Evolutionary conservation across 768 basidiomycete species (phyloP), one percentile per base, ranked within the genome.

Genomic region (Clathrus columnatus): DNA sequence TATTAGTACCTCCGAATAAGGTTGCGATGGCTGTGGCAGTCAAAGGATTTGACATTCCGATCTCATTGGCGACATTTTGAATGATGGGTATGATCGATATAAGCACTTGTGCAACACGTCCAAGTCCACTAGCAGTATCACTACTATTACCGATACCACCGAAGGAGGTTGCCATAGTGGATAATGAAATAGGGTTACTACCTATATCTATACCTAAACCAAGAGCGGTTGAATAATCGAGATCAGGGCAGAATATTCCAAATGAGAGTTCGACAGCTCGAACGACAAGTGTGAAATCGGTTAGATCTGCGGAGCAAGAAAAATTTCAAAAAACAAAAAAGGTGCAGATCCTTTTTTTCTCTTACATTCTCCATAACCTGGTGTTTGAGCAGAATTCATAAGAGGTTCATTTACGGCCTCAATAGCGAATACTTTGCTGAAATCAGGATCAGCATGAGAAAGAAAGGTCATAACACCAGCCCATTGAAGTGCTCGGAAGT

Each of bases 361-460:
- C 81, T 52, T 64, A 88, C 87, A 91, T 42, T 75, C 71, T 21
- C 86, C 87, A 45, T 85, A 82, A 26, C 74, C 79, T 0, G 88
- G 87, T 1, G 88, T 90, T 58, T 73, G 67, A 17, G 54, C 63
- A 7, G 85, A 84, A 62, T 91, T 69, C 84, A 81, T 84, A 61
- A 87, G 80, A 0, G 84, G 85, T 56, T 91, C 88, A 59, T 91
- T 91, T 24, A 84, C 73, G 1, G 88, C 88, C 61, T 91, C 78
- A 27, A 91, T 83, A 1, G 84, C 72, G 43, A 84, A 82, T 17
- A 85, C 86, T 28, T 72, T 79, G 17, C 61, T 69, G 62, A 91
- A 91, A 41, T 72, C 69, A 5, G 86, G 75, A 63, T 89, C 83
- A 29, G 85, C 68, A 61, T 91, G 88, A 0, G 84, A 70, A 4